Conservation (phyloP, 139 green algal genomes). For the Tetradesmus lagerheimii region DNA sequence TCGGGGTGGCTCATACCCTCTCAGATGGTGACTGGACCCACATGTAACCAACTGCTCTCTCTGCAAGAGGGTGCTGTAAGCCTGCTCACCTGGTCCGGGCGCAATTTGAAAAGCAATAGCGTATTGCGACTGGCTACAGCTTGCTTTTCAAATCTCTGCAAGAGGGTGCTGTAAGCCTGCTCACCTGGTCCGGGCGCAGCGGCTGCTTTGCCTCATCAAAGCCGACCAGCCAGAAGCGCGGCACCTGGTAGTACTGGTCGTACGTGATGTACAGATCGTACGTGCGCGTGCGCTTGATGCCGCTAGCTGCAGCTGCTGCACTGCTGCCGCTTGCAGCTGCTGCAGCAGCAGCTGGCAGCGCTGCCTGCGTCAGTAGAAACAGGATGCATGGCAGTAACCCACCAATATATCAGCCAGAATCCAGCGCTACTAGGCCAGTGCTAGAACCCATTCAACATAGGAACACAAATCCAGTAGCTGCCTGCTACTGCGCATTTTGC, state of each 20-base stretch:
- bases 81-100: conserved; percentile 28
- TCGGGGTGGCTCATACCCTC: too few relatives aligned
- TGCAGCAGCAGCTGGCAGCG: conserved; percentile 21
- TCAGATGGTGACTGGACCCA: too few relatives aligned
- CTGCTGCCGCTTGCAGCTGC: neutral
- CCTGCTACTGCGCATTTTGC: too few relatives aligned
- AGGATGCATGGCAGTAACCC: neutral
- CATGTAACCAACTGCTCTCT: neutral
- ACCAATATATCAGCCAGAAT: too few relatives aligned
- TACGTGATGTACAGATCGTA: conserved; percentile 96
- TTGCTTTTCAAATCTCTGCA: too few relatives aligned
- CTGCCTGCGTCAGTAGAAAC: conserved; percentile 43
- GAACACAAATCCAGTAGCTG: too few relatives aligned
- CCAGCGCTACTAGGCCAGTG: too few relatives aligned
- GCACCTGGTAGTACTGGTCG: conserved; percentile 91
- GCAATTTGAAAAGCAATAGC: too few relatives aligned
- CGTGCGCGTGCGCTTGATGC: conserved; percentile 83
- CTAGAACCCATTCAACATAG: too few relatives aligned
- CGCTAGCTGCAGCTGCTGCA: conserved; percentile 40
- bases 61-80: too few relatives aligned
- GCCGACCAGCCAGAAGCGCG: conserved; percentile 90
- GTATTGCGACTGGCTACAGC: too few relatives aligned
- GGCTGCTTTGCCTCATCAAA: conserved; percentile 81
- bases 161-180: too few relatives aligned
- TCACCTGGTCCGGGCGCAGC: conserved; percentile 71